Evolutionary conservation across 306 rosid species (phyloP).

Genomic region (Erythrophleum fordii): DNA sequence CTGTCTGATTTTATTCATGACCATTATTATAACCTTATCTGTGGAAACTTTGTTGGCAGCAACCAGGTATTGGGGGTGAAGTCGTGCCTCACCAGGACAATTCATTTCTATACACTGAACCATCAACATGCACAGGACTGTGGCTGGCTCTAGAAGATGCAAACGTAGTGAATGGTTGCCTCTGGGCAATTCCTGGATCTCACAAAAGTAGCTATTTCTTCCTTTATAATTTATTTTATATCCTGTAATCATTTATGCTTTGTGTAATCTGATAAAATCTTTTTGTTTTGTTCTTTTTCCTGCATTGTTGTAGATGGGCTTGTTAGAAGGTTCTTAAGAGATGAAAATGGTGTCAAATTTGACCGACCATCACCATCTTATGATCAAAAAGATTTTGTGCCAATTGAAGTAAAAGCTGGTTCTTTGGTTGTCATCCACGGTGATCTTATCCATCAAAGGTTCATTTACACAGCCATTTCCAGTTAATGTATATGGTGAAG

Average conservation of each 20-base stretch:
- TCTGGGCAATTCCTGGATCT: constrained; percentile 97
- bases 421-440: constrained; percentile 91
- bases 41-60: constrained; percentile 56
- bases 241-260: constrained; percentile 3
- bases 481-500: constrained; percentile 11
- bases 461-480: constrained; percentile 39
- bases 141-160: constrained; percentile 99
- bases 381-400: constrained; percentile 79
- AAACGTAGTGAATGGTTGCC: constrained; percentile 75
- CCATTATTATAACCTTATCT: constrained; percentile 21
- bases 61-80: constrained; percentile 98
- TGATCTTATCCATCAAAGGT: constrained; percentile 98
- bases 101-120: constrained; percentile 89
- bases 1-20: constrained; percentile 19
- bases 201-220: constrained; percentile 67
- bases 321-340: constrained; percentile 83
- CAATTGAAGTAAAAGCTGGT: constrained; percentile 92
- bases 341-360: constrained; percentile 74
- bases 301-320: constrained; percentile 70
- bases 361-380: constrained; percentile 80
- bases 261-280: constrained; percentile 25
- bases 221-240: constrained; percentile 18
- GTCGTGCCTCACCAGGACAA: constrained; percentile 99
- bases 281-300: constrained; percentile 11
- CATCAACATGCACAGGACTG: constrained; percentile 90